These are phyloP conservation scores for Podila clonocystis DNA, from an alignment of 192 early-diverging fungal species.

Conservation along the genomic window DNA sequence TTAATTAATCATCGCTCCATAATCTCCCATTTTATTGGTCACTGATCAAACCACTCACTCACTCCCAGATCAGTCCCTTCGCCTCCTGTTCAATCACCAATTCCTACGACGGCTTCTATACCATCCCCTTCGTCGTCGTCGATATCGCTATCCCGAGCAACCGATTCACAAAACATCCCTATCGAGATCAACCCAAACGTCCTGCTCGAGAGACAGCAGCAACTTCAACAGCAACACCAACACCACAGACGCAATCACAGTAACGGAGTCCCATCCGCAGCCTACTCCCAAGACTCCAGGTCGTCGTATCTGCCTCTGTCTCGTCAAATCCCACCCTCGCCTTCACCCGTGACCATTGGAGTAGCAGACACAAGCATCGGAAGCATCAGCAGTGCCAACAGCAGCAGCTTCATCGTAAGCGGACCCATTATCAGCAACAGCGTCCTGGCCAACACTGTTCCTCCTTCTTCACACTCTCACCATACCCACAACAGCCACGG, in stretches of 20 bases:
- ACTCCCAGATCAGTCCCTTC: too few species aligned
- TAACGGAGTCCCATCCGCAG: background rate
- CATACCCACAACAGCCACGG: conserved; percentile 1
- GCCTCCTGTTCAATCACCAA: too few species aligned
- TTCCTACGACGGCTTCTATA: too few species aligned
- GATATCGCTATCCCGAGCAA: background rate
- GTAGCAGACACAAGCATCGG: background rate
- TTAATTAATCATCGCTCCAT: too few species aligned
- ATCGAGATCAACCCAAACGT: conserved; percentile 6
- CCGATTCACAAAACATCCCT: background rate
- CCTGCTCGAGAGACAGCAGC: background rate
- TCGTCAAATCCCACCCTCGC: background rate
- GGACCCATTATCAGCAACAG: conserved; percentile 40
- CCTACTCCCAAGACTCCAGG: background rate
- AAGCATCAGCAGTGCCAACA: background rate
- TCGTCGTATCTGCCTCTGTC: background rate
- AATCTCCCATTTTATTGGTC: too few species aligned
- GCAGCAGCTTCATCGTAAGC: conserved; percentile 8
- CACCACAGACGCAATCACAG: background rate
- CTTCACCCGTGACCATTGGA: background rate
- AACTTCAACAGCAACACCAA: background rate
- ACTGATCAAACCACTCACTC: too few species aligned
- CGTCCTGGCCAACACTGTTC: conserved; percentile 26
- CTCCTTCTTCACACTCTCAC: background rate
- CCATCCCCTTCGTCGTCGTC: background rate